Base-by-base conservation (phyloP, 208 protist species). In the Leishmania gerbilli region DNA sequence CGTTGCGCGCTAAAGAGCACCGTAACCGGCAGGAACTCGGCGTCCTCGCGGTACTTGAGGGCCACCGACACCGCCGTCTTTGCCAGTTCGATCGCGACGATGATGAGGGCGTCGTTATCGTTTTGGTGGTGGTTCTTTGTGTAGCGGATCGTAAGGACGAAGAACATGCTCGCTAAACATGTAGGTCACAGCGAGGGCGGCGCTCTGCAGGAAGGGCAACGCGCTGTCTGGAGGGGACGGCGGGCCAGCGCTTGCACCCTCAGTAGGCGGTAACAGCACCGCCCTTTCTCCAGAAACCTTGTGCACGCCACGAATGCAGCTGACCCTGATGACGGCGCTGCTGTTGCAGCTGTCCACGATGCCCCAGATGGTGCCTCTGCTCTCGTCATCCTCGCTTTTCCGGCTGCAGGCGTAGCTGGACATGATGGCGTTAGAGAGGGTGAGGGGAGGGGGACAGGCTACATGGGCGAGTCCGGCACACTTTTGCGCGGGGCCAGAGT, bases 141-240 rank as follows among this genome's bases (percentile, higher is more conserved):
- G 82, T 92, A 83, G 60, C 92, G 88, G 67, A 95, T 93, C 1
- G 77, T 40, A 1, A 93, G 83, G 51, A 93, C 89, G 65, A 86
- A 91, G 34, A 77, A 40, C 76, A 92, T 88, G 71, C 90, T 89
- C 15, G 83, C 85, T 51, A 78, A 17, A 17, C 69, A 90, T 82
- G 81, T 95, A 95, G 60, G 87, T 85, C 13, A 64, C 45, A 0
- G 92, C 87, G 2, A 95, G 77, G 1, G n/a, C 56, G 13, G 88
- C 15, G 80, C 88, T 91, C 27, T 79, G 79, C 7, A 21, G 69
- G 0, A 89, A 31, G 49, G 86, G 84, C 53, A 92, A 79, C 13
- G 85, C 80, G 53, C 27, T 82, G n/a, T 68, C 64, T 42, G 9
- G 4, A 45, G 8, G 34, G 2, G 64, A 17, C 13, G 31, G n/a